Conservation (phyloP, 2,329 filamentous ascomycete genomes). For the Allantophomopsis lycopodina region DNA sequence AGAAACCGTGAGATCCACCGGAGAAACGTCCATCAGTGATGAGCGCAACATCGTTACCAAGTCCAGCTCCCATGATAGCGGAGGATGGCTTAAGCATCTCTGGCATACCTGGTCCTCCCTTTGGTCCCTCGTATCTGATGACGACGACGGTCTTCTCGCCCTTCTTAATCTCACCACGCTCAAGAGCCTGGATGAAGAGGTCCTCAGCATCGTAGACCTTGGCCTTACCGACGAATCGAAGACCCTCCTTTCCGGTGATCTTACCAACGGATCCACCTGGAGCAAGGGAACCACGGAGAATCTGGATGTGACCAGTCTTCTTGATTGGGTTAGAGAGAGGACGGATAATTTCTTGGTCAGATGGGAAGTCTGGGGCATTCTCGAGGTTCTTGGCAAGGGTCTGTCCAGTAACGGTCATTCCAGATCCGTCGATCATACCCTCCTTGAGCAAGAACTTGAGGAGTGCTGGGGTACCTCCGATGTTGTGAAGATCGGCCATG, state of each 20-base stretch:
- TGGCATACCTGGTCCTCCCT: constrained; percentile 60
- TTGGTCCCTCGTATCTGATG: constrained; percentile 62
- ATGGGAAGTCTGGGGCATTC: constrained; percentile 47
- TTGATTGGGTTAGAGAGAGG: constrained; percentile 59
- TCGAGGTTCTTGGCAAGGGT: constrained; percentile 44
- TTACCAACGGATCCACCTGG: constrained; percentile 61
- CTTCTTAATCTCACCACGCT: constrained; percentile 56
- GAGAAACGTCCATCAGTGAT: constrained; percentile 57
- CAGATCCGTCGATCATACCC: constrained; percentile 41
- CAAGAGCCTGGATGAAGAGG: constrained; percentile 52
- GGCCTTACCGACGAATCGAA: constrained; percentile 52
- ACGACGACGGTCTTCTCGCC: constrained; percentile 66
- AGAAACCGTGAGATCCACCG: constrained; percentile 44
- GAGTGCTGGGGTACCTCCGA: constrained; percentile 42
- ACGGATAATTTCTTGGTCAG: constrained; percentile 56
- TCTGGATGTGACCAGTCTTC: constrained; percentile 58
- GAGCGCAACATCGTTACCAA: constrained; percentile 55
- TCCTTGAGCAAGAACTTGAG: constrained; percentile 44
- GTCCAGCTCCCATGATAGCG: constrained; percentile 60
- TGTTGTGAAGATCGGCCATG: constrained; percentile 40
- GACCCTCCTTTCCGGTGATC: constrained; percentile 65
- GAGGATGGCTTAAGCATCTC: constrained; percentile 63
- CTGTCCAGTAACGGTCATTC: constrained; percentile 45
- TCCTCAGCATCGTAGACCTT: constrained; percentile 60
- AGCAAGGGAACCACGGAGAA: constrained; percentile 54